A percentile compares a stretch with the other conserved stretches of the same genome.
phyloP scores from a whole-genome alignment of 257 asterid genomes.

The Solanum piurae region DNA sequence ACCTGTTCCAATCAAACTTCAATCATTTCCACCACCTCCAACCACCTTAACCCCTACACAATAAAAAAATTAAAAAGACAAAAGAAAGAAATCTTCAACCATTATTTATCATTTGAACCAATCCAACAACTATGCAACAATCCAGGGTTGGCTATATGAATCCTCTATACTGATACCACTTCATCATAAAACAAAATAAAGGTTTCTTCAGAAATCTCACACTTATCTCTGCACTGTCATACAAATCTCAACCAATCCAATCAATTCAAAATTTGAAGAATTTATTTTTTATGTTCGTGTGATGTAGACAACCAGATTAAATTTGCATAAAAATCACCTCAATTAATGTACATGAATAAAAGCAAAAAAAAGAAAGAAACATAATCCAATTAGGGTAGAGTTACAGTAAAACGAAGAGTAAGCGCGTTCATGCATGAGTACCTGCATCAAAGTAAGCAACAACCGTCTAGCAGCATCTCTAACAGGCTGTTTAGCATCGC shows the following conservation, averaged over 20 bases:
- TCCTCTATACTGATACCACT: not conserved
- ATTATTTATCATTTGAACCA: not conserved
- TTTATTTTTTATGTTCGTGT: not conserved
- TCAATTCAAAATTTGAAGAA: not conserved
- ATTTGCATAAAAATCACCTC: not conserved
- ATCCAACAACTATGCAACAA: not conserved
- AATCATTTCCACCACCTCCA: not conserved
- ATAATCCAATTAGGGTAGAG: not conserved
- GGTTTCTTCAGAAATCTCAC: not conserved
- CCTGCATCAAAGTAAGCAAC: conserved; percentile 95
- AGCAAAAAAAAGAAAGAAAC: not conserved
- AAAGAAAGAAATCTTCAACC: not conserved
- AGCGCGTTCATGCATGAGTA: conserved; percentile 12
- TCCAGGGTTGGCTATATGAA: not conserved
- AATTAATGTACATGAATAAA: not conserved
- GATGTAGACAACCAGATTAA: not conserved
- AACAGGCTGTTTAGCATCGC: conserved; percentile 93
- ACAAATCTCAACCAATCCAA: not conserved
- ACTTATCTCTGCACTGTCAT: not conserved
- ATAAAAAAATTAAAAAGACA: not conserved
- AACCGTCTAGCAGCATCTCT: conserved; percentile 85
- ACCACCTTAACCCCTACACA: not conserved
- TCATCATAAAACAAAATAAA: not conserved
- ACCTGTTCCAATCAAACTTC: not conserved
- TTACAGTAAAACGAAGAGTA: not conserved